These are phyloP conservation scores for Pichia heedii DNA, from an alignment of 805 yeast genomes.

Conservation along the genomic window DNA sequence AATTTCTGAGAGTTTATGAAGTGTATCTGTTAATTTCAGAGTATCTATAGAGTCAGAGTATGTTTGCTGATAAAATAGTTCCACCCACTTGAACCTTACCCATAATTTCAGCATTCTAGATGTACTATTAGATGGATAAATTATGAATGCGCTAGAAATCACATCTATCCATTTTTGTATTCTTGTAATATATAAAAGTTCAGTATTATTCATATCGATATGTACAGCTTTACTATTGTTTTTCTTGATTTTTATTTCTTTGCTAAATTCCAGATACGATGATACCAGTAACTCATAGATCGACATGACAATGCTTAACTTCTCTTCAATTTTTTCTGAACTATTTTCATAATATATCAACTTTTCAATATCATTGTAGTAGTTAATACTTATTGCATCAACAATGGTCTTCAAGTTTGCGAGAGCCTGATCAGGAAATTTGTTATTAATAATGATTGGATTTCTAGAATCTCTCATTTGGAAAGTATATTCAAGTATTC, in stretches of 20 bases:
- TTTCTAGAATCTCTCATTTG: neutral
- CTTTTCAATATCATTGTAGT: slow-evolving; percentile 14
- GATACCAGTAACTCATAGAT: slow-evolving; percentile 39
- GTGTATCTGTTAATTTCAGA: slow-evolving; percentile 25
- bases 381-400: slow-evolving; percentile 21
- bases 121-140: neutral
- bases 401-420: slow-evolving; percentile 16
- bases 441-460: neutral
- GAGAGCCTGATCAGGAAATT: slow-evolving; percentile 10
- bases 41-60: slow-evolving; percentile 22
- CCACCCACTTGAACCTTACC: slow-evolving; percentile 41
- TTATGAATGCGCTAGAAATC: neutral
- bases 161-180: slow-evolving; percentile 39
- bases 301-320: slow-evolving; percentile 25
- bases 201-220: slow-evolving; percentile 29
- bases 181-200: slow-evolving; percentile 33
- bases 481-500: slow-evolving; percentile 20
- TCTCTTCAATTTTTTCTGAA: neutral
- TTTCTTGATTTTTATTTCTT: slow-evolving; percentile 19
- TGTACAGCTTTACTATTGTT: slow-evolving; percentile 9
- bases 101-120: slow-evolving; percentile 8
- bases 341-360: slow-evolving; percentile 1
- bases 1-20: slow-evolving; percentile 20
- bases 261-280: slow-evolving; percentile 26
- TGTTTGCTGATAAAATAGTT: slow-evolving; percentile 34